These are phyloP conservation scores for Aegilops umbellulata DNA, from an alignment of 176 grass and related monocot species.

Conservation along the genomic window DNA sequence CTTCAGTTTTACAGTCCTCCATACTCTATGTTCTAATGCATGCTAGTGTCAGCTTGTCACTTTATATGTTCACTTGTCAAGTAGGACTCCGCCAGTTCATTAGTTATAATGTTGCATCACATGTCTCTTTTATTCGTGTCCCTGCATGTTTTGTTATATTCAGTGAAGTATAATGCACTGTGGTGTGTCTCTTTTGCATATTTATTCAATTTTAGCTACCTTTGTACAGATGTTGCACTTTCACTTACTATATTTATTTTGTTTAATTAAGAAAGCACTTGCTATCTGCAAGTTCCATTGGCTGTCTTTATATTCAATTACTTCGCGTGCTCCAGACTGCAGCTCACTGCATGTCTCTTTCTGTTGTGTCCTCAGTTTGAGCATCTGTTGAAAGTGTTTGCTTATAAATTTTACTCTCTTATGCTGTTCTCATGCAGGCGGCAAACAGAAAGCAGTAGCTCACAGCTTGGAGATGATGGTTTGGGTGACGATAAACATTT, in stretches of 20 bases:
- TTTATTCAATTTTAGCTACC: background rate
- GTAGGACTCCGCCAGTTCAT: background rate
- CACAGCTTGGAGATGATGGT: slow-evolving; percentile 37
- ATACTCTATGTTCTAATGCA: background rate
- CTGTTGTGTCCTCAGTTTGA: background rate
- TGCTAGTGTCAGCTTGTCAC: background rate
- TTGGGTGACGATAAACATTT: slow-evolving; percentile 33
- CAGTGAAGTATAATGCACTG: background rate
- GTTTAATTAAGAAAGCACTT: slow-evolving; percentile 8
- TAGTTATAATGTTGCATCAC: background rate
- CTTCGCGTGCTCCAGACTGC: background rate
- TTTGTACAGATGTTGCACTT: slow-evolving; percentile 1
- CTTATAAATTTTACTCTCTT: slow-evolving; percentile 23
- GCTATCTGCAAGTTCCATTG: background rate
- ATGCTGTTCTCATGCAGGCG: slow-evolving; percentile 35
- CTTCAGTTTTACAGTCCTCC: background rate
- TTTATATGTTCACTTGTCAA: slow-evolving; percentile 3
- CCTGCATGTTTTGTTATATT: slow-evolving; percentile 1
- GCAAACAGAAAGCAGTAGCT: slow-evolving; percentile 44
- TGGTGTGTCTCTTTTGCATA: background rate
- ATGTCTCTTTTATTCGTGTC: background rate
- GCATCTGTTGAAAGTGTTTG: background rate
- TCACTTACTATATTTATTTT: background rate
- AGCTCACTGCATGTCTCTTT: background rate
- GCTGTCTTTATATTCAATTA: too few relatives aligned